phyloP scores from a whole-genome alignment of 495 filamentous ascomycete genomes.

The Evernia prunastri region DNA sequence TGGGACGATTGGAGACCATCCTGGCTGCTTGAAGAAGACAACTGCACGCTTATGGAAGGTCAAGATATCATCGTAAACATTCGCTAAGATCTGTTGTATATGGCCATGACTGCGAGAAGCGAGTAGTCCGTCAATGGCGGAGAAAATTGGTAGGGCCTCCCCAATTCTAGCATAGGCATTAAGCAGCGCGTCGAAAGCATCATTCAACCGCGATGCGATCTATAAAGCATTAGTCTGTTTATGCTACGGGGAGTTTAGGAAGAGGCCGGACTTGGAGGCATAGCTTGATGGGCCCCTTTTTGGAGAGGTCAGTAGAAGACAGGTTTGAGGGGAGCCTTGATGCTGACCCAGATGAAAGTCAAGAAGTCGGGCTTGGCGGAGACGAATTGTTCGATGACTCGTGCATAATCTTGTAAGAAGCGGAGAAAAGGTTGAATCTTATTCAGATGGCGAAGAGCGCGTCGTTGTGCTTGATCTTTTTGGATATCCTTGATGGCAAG shows the following conservation, averaged over 20 bases:
- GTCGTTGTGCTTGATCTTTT: slow-evolving; percentile 30
- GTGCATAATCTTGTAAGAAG: slow-evolving; percentile 28
- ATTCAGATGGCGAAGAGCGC: slow-evolving; percentile 29
- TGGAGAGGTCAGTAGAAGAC: too few relatives aligned
- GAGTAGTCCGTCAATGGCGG: slow-evolving; percentile 10
- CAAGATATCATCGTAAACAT: slow-evolving; percentile 30
- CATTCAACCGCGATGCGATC: slow-evolving; percentile 19
- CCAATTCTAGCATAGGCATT: slow-evolving; percentile 31
- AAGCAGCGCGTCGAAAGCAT: slow-evolving; percentile 31
- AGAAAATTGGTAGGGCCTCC: slow-evolving; percentile 29
- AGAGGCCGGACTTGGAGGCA: slow-evolving; percentile 21
- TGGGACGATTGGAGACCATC: slow-evolving; percentile 13
- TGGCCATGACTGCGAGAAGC: slow-evolving; percentile 1
- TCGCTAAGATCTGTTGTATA: slow-evolving; percentile 27
- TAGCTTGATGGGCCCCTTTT: slow-evolving; percentile 22
- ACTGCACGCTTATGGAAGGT: slow-evolving; percentile 29
- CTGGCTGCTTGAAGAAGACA: slow-evolving; percentile 27
- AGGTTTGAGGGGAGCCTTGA: background rate
- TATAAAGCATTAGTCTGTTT: slow-evolving; percentile 8
- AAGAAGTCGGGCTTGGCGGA: slow-evolving; percentile 30
- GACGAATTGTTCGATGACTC: slow-evolving; percentile 33
- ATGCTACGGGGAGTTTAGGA: too few relatives aligned
- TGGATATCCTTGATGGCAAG: slow-evolving; percentile 33
- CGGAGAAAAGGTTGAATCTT: slow-evolving; percentile 31
- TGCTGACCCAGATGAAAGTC: slow-evolving; percentile 29